Percentiles rank a stretch among this genome's conserved stretches.
These are phyloP conservation scores for Chenopodium quinoa DNA, from an alignment of 148 eudicot genomes.

Conservation along the genomic window DNA sequence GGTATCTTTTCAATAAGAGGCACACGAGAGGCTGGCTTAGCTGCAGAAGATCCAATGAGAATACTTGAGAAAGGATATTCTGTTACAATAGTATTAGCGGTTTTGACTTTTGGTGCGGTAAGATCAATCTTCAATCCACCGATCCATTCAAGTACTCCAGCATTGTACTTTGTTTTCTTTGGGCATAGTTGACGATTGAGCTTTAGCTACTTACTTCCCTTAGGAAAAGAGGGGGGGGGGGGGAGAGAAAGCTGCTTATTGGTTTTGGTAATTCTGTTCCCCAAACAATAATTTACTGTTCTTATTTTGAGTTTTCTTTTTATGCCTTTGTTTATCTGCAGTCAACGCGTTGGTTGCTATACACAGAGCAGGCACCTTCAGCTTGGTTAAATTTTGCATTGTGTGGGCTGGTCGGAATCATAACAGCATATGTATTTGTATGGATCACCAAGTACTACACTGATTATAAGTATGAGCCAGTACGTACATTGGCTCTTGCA, in stretches of 20 bases:
- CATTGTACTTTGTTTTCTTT: background rate
- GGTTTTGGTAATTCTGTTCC: background rate
- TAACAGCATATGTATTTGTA: conserved; percentile 86
- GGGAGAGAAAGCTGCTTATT: no score
- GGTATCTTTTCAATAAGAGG: conserved; percentile 90
- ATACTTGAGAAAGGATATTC: conserved; percentile 97
- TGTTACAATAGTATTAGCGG: conserved; percentile 77
- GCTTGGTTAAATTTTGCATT: conserved; percentile 94
- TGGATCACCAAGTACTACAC: conserved; percentile 95
- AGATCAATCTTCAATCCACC: conserved; percentile 17
- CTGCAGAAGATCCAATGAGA: conserved; percentile 84
- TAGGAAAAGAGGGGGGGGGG: background rate
- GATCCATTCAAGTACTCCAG: background rate
- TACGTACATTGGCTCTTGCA: conserved; percentile 83
- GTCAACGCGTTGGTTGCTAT: conserved; percentile 99
- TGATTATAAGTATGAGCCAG: conserved; percentile 97
- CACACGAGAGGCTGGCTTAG: conserved; percentile 65
- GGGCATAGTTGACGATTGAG: background rate
- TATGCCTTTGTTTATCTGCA: conserved; percentile 31
- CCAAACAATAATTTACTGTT: background rate
- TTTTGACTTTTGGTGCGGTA: conserved; percentile 89
- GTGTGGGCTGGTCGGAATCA: conserved; percentile 95
- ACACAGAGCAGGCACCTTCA: conserved; percentile 98
- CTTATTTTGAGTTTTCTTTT: background rate
- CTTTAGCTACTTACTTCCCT: background rate